A percentile compares a stretch with the other conserved stretches of the same genome.
phyloP scores from a whole-genome alignment of 2,329 filamentous ascomycete species.

The Graphiopsis chlorocephala region DNA sequence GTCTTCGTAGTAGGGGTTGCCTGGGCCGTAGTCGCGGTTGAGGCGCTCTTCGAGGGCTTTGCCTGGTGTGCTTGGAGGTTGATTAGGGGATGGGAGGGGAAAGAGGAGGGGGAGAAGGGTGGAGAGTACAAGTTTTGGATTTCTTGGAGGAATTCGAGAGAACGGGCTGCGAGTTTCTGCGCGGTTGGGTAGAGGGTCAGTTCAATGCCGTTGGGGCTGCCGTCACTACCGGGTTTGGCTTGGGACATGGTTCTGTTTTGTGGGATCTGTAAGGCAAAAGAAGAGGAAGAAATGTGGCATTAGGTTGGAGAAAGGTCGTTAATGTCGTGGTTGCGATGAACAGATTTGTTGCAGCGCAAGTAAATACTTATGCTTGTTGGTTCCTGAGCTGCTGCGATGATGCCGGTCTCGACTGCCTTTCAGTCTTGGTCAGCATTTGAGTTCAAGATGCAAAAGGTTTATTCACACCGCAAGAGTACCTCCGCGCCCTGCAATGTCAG shows the following conservation, averaged over 20 bases:
- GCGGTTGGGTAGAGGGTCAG: slow-evolving; percentile 24
- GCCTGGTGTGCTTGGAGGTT: slow-evolving; percentile 34
- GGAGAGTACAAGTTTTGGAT: slow-evolving; percentile 24
- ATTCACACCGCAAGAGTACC: neutral
- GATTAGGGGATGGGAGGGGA: neutral
- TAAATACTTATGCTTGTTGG: neutral
- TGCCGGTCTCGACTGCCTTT: neutral
- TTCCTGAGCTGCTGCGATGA: neutral
- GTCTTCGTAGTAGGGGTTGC: slow-evolving; percentile 37
- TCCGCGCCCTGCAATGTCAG: neutral
- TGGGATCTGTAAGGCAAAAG: neutral
- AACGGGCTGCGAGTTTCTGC: slow-evolving; percentile 21
- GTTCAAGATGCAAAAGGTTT: neutral
- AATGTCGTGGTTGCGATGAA: neutral
- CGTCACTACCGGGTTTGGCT: slow-evolving; percentile 17
- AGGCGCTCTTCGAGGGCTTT: slow-evolving; percentile 35
- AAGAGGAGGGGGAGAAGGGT: neutral
- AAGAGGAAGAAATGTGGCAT: neutral
- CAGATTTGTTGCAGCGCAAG: neutral
- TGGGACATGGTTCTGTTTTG: neutral
- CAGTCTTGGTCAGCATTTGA: neutral
- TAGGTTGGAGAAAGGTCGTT: too few species aligned
- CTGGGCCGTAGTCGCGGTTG: slow-evolving; percentile 36
- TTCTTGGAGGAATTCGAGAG: slow-evolving; percentile 25
- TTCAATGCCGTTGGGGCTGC: slow-evolving; percentile 26